Evolutionary conservation across 495 filamentous ascomycete species (phyloP), one percentile per base, ranked within the genome.

Genomic region (Lindgomyces ingoldianus): DNA sequence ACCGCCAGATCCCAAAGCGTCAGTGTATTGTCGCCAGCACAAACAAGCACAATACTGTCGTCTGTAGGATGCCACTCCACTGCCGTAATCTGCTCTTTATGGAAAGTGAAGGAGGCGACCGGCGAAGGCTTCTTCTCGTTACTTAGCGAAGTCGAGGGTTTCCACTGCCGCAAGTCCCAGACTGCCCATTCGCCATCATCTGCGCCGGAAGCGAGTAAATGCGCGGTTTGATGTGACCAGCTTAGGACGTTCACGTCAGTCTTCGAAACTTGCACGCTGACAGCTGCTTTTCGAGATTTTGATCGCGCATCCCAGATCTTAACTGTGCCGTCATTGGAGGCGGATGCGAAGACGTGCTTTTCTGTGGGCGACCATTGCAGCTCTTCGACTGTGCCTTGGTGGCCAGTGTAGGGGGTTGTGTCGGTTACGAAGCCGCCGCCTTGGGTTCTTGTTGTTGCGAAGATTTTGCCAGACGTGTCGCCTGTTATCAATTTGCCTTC

Each of bases 1-100:
- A 98, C 94, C 2, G 91, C 89, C 73, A 98, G 74, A 87, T 98
- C 94, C 94, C 94, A 98, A 46, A 97, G 79, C 1, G 94, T 97
- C 24, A 97, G 82, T 10, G 93, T 96, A 73, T 92, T 93, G 74
- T 98, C 94, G 18, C 91, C 94, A 1, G 91, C 91, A 9, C 90
- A 93, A 19, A 97, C 91, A 6, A 90, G 89, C 16, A 98, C 86
- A 59, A 97, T 93, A 74, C 87, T 91, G 77, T 98, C 93, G 67
- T 98, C 94, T 2, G 89, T 89, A 16, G 94, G 94, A 76, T 98
- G 93, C 92, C 95, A 98, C 77, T 98, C 93, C 22, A 98, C 82
- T 72, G 89, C 91, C 16, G 94, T 98, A 71, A 98, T 90, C 62
- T 96, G 93, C 75, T 96, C 89, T 75, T 90, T 90, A 78, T 98